These are phyloP conservation scores for Lagenidium giganteum DNA, from an alignment of 352 stramenopile species.

Conservation along the genomic window DNA sequence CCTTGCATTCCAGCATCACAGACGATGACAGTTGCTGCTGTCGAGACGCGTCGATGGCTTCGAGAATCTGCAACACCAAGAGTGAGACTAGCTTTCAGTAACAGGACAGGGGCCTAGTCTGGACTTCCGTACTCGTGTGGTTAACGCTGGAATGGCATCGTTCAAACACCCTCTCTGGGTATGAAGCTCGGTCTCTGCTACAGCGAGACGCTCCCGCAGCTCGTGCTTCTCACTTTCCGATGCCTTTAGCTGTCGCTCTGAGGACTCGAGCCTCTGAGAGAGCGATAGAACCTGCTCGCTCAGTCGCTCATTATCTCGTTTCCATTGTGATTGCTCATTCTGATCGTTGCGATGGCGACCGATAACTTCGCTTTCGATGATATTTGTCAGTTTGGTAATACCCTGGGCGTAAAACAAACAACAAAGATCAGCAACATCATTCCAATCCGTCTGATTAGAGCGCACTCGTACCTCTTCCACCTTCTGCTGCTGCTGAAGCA, in stretches of 20 bases:
- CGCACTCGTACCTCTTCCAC: slow-evolving; percentile 3
- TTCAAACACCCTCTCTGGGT: slow-evolving; percentile 15
- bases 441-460: not conserved
- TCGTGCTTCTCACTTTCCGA: slow-evolving; percentile 10
- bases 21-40: slow-evolving; percentile 20
- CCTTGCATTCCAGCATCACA: slow-evolving; percentile 45
- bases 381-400: too few relatives aligned
- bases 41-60: slow-evolving; percentile 32
- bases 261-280: slow-evolving; percentile 8
- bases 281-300: slow-evolving; percentile 12
- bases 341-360: not conserved
- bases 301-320: slow-evolving; percentile 17
- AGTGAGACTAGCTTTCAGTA: slow-evolving; percentile 15
- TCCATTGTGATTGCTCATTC: slow-evolving; percentile 1
- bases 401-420: too few relatives aligned
- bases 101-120: too few relatives aligned
- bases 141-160: slow-evolving; percentile 6
- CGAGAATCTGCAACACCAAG: slow-evolving; percentile 17
- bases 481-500: too few relatives aligned
- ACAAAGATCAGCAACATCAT: too few relatives aligned
- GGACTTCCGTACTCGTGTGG: not conserved
- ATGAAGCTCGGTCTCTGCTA: slow-evolving; percentile 13
- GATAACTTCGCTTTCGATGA: too few relatives aligned
- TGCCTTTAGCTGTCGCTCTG: slow-evolving; percentile 3
- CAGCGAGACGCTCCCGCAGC: slow-evolving; percentile 5